Percentiles rank a stretch among this genome's conserved stretches.
Conservation (phyloP, 192 early-diverging fungal species). For the Coemansia sp. region DNA sequence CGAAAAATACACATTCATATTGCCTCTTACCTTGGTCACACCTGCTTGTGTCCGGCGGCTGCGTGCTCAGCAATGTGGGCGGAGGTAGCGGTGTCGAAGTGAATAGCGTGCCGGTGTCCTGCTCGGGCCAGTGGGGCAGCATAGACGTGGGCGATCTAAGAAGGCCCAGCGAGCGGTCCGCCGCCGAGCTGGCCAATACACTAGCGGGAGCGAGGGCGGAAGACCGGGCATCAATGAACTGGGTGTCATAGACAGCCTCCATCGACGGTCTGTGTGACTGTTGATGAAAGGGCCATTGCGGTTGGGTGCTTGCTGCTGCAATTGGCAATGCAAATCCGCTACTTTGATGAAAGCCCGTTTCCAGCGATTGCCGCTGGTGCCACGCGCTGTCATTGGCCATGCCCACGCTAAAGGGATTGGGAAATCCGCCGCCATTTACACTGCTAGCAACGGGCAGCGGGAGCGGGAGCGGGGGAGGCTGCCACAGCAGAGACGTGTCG, state of each 20-base stretch:
- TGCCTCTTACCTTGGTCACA: slow-evolving; percentile 8
- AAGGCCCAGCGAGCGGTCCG: slow-evolving; percentile 11
- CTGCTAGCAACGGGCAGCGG: background rate
- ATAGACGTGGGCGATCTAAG: slow-evolving; percentile 40
- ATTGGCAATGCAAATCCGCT: slow-evolving; percentile 18
- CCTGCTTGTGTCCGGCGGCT: background rate
- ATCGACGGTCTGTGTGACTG: slow-evolving; percentile 9
- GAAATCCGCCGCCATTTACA: background rate
- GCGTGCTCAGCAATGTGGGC: background rate
- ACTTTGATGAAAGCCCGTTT: background rate
- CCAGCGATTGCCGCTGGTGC: slow-evolving; percentile 7
- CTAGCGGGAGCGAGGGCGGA: slow-evolving; percentile 12
- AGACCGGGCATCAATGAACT: slow-evolving; percentile 47
- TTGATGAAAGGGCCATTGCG: slow-evolving; percentile 16
- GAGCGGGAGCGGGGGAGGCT: slow-evolving; percentile 3
- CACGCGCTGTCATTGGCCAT: slow-evolving; percentile 1
- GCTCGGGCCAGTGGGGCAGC: slow-evolving; percentile 44
- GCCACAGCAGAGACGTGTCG: slow-evolving; percentile 25
- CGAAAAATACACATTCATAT: background rate
- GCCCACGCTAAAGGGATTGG: background rate
- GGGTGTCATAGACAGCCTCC: slow-evolving; percentile 28
- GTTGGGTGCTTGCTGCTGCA: slow-evolving; percentile 6
- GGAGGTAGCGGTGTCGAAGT: background rate
- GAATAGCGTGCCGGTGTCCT: background rate
- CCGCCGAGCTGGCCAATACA: background rate